These are phyloP conservation scores for Chlorella sp. DNA, from an alignment of 139 green algal genomes.

Conservation along the genomic window DNA sequence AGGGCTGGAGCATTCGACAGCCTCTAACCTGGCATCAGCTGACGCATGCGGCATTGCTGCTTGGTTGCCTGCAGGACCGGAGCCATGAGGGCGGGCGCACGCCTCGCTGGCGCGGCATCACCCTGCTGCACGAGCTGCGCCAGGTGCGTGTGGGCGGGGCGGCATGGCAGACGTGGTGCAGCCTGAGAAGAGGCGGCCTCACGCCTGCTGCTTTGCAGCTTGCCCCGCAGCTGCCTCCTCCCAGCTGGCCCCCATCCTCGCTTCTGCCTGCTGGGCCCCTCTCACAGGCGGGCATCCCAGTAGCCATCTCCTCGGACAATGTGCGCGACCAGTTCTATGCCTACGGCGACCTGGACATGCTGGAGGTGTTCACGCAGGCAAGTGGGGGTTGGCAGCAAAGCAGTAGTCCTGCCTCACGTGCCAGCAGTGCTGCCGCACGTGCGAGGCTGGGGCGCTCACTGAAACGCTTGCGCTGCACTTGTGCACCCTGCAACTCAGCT, in stretches of 20 bases:
- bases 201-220: not conserved
- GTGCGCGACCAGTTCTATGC: constrained; percentile 82
- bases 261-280: too few relatives aligned
- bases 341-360: constrained; percentile 84
- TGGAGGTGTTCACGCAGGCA: constrained; percentile 76
- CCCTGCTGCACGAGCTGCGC: constrained; percentile 67
- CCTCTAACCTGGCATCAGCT: too few relatives aligned
- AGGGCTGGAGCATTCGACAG: too few relatives aligned
- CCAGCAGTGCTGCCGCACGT: too few relatives aligned
- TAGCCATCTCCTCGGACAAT: constrained; percentile 79
- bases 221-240: not conserved
- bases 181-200: too few relatives aligned
- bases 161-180: not conserved
- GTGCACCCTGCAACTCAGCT: too few relatives aligned
- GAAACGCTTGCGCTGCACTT: too few relatives aligned
- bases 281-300: constrained; percentile 56
- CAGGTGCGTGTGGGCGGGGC: not conserved
- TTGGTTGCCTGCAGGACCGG: constrained; percentile 45
- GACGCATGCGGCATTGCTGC: too few relatives aligned
- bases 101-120: constrained; percentile 73
- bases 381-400: not conserved
- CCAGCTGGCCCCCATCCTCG: too few relatives aligned
- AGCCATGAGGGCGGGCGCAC: constrained; percentile 48
- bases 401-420: too few relatives aligned
- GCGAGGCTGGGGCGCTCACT: too few relatives aligned